Evolutionary conservation across 2,329 filamentous ascomycete species (phyloP).

Genomic region (Bretziella fagacearum): DNA sequence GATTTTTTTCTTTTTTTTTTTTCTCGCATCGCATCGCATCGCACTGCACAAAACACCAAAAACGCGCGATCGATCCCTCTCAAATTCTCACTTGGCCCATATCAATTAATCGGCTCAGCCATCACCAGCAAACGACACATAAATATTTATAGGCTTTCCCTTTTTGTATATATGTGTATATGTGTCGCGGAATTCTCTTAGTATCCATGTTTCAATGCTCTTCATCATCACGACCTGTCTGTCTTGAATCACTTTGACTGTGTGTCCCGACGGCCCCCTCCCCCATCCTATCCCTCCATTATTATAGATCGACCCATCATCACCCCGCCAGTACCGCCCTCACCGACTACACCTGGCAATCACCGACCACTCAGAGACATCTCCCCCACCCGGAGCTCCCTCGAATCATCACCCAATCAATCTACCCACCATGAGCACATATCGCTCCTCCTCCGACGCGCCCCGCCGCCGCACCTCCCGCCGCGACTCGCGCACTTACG

Average conservation of each 20-base stretch:
- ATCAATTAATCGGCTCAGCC: too few species aligned
- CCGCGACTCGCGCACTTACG: conserved; percentile 2
- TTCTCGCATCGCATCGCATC: too few species aligned
- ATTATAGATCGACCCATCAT: neutral
- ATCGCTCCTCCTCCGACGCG: conserved; percentile 10
- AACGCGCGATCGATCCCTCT: too few species aligned
- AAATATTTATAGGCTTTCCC: neutral
- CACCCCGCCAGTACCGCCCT: neutral
- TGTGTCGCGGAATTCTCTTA: neutral
- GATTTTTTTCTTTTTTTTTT: too few species aligned
- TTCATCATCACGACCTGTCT: conserved; percentile 1
- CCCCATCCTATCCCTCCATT: neutral
- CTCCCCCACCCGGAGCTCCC: neutral
- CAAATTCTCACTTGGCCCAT: too few species aligned
- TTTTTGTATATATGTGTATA: conserved; percentile 4
- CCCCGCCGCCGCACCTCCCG: conserved; percentile 1
- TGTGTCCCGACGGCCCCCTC: neutral
- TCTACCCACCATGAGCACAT: conserved; percentile 3
- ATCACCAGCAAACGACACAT: too few species aligned
- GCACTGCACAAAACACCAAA: too few species aligned
- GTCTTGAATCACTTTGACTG: neutral
- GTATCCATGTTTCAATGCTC: neutral
- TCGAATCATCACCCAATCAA: neutral
- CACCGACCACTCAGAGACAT: neutral
- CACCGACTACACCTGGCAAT: neutral